phyloP scores from a whole-genome alignment of 2,329 filamentous ascomycete genomes.

The Trichoderma harzianum region DNA sequence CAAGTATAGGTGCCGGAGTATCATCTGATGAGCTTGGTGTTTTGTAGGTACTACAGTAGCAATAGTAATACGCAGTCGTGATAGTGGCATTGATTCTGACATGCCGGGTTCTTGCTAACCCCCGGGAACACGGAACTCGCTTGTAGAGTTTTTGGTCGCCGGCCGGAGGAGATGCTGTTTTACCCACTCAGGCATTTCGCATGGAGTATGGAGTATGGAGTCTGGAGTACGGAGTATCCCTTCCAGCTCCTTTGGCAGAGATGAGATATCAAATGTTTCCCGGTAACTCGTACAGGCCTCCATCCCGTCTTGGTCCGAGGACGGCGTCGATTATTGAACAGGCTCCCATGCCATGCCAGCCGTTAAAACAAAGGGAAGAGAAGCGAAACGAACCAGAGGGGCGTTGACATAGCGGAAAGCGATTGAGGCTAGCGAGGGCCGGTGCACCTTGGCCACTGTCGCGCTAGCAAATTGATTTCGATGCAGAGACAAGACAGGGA shows the following conservation, averaged over 20 bases:
- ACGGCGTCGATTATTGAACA: background rate
- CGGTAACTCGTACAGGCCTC: background rate
- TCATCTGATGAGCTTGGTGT: background rate
- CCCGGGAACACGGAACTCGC: background rate
- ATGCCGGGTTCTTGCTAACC: background rate
- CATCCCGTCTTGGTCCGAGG: background rate
- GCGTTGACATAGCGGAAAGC: background rate
- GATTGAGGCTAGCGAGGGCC: background rate
- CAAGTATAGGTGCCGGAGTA: background rate
- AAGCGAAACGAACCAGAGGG: conserved; percentile 16
- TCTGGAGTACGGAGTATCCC: background rate
- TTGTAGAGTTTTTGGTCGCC: conserved; percentile 5
- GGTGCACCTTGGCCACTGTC: background rate
- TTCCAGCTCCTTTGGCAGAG: background rate
- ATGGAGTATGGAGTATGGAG: background rate
- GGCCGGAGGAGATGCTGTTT: background rate
- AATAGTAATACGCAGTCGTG: background rate
- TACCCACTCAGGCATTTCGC: background rate
- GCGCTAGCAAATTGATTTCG: conserved; percentile 22
- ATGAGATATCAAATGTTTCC: background rate
- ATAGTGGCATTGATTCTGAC: background rate
- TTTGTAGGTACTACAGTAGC: background rate
- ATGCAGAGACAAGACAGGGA: background rate
- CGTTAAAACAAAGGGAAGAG: background rate
- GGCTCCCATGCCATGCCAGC: background rate